Base-by-base conservation (phyloP, 2,329 filamentous ascomycete genomes). In the Aspergillus ochraceus region DNA sequence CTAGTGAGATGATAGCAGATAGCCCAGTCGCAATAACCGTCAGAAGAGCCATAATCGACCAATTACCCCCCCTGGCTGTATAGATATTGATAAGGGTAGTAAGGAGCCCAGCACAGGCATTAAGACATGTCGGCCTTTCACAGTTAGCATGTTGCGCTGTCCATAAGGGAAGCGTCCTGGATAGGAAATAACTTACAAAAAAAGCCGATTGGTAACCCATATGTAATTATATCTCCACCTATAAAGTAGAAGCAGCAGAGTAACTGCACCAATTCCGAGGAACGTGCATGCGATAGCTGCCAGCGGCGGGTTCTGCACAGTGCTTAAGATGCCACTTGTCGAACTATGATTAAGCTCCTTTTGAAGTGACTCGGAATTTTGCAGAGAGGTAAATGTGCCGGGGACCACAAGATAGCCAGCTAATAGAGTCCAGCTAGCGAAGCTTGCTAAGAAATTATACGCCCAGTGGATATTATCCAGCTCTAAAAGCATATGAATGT, bases 351-450 rank as follows among this genome's bases (percentile, higher is more conserved):
- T 67, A 14, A 71, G 54, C 20, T 62, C 64, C 14, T 68, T 57
- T 24, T 72, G 66, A 14, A 73, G 64, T 36, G 59, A 54, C 19
- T 67, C 62, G 12, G 67, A 69, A 30, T 69, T 68, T 57, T 76
- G 73, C 52, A 80, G 69, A 29, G 73, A 78, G 42, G 78, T 82
- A 66, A 84, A 85, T 0, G 80, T 83, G 6, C 79, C 81, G 0
- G 82, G 82, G 45, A 83, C 77, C 50, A 84, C 75, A 20, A 85
- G 73, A 71, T 83, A 85, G 36, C 82, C 82, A 0, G 79, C 80
- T 1, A 85, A 76, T 1, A 85, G 75, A 49, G 83, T 73, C 80
- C 79, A 85, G 2, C 77, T 73, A 60, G 76, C 80, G 19, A 76
- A 63, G 9, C 74, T 72, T 52, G 78, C 78, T 30, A 81, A 72